Percentiles rank a stretch among this genome's conserved stretches.
These are phyloP conservation scores for Rubia balearica DNA, from an alignment of 305 asterid genomes.

Conservation along the genomic window DNA sequence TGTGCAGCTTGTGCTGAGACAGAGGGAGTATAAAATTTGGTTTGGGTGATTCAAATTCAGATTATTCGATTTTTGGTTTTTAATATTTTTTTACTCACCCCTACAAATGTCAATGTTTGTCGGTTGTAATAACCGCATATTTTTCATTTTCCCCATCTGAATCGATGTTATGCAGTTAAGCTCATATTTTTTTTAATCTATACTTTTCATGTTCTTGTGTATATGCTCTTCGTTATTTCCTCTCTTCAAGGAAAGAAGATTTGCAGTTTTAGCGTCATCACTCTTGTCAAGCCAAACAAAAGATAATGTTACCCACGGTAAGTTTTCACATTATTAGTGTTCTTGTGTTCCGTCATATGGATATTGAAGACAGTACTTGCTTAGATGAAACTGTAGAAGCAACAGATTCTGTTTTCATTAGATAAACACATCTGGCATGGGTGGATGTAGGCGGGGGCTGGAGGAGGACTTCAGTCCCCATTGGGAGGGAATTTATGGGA, in stretches of 20 bases:
- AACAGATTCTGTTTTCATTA: background rate
- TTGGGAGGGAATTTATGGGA: too few relatives aligned
- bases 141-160: background rate
- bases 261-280: constrained; percentile 80
- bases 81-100: too few relatives aligned
- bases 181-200: background rate
- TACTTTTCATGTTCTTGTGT: background rate
- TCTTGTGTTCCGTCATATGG: background rate
- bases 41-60: too few relatives aligned
- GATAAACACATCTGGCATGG: background rate
- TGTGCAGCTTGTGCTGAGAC: too few relatives aligned
- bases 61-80: too few relatives aligned
- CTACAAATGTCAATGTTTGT: background rate
- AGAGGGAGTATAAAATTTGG: too few relatives aligned
- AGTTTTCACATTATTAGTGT: constrained; percentile 22
- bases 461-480: too few relatives aligned
- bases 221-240: background rate
- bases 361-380: background rate
- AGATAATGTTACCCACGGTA: constrained; percentile 89
- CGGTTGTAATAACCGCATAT: background rate
- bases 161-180: constrained; percentile 1
- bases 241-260: constrained; percentile 72
- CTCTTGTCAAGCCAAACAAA: constrained; percentile 96
- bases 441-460: too few relatives aligned
- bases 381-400: background rate